Percentiles rank a stretch among this genome's conserved stretches.
Conservation (phyloP, 2,329 filamentous ascomycete genomes). For the Xylariomycetidae sp. region DNA sequence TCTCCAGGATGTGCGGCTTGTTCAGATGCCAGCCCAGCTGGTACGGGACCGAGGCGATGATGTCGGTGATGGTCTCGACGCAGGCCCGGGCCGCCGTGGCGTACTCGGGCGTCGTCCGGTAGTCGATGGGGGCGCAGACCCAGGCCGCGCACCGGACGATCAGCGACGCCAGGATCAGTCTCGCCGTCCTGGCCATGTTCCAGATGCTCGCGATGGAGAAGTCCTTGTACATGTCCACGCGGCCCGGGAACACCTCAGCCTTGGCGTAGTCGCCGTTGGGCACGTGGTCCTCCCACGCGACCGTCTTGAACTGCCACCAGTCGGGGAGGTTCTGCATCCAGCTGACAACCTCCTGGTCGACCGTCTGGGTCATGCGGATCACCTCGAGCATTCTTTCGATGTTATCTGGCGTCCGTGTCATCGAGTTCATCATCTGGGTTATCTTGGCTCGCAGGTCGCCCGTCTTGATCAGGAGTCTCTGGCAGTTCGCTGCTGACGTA, state of each 20-base stretch:
- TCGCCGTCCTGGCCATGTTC: constrained; percentile 50
- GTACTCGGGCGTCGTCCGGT: constrained; percentile 59
- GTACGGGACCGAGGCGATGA: constrained; percentile 58
- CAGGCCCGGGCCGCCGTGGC: constrained; percentile 48
- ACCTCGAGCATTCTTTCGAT: constrained; percentile 46
- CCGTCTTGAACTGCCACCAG: constrained; percentile 46
- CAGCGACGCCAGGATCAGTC: constrained; percentile 51
- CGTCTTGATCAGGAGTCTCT: constrained; percentile 48
- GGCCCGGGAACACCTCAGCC: constrained; percentile 55
- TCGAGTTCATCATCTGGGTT: constrained; percentile 42
- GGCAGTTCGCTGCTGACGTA: constrained; percentile 41
- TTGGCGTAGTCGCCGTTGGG: constrained; percentile 46
- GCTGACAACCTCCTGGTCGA: constrained; percentile 47
- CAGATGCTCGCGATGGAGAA: constrained; percentile 54
- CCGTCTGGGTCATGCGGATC: constrained; percentile 45
- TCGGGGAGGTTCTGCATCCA: constrained; percentile 50
- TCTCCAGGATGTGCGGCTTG: constrained; percentile 34
- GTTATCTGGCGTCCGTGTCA: constrained; percentile 43
- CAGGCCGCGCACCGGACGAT: constrained; percentile 57
- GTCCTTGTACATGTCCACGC: constrained; percentile 56
- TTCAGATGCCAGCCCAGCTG: constrained; percentile 55
- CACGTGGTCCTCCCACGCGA: constrained; percentile 53
- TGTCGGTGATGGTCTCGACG: constrained; percentile 50
- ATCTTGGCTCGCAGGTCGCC: constrained; percentile 53
- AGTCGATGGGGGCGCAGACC: constrained; percentile 56